A percentile compares a stretch with the other conserved stretches of the same genome.
Conservation (phyloP, 345 rosid species). For the Dovyalis caffra region DNA sequence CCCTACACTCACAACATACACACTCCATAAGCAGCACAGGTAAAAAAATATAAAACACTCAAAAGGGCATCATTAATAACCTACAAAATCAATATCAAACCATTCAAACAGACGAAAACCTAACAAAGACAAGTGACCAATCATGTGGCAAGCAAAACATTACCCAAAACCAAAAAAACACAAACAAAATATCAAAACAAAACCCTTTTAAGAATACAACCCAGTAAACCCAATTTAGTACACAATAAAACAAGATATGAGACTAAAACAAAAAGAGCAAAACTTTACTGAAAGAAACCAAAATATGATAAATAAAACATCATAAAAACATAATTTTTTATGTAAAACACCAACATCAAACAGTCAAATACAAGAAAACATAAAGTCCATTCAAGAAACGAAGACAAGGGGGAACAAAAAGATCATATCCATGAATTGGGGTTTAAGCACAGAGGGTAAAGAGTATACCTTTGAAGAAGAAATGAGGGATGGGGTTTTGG, state of each 20-base stretch:
- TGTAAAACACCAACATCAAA: not conserved
- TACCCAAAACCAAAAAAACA: not conserved
- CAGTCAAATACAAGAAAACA: too few relatives aligned
- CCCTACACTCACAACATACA: not conserved
- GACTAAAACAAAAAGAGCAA: not conserved
- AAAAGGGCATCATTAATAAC: not conserved
- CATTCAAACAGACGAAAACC: not conserved
- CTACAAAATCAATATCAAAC: not conserved
- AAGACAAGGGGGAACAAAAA: not conserved
- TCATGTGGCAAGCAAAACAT: not conserved
- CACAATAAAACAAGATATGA: not conserved
- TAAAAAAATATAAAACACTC: not conserved
- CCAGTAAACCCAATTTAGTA: not conserved
- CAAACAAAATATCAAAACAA: not conserved
- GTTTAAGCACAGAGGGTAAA: not conserved
- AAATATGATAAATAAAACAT: not conserved
- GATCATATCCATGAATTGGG: not conserved
- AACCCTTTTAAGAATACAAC: not conserved
- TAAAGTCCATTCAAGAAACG: not conserved
- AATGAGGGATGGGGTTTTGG: not conserved
- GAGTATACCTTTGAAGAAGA: slow-evolving; percentile 4
- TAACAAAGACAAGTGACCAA: not conserved
- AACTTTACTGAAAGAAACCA: not conserved
- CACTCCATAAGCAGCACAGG: not conserved
- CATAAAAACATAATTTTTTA: not conserved